A percentile compares a stretch with the other conserved stretches of the same genome.
phyloP scores from a whole-genome alignment of 805 yeast species.

The Candida pseudofarinosa region DNA sequence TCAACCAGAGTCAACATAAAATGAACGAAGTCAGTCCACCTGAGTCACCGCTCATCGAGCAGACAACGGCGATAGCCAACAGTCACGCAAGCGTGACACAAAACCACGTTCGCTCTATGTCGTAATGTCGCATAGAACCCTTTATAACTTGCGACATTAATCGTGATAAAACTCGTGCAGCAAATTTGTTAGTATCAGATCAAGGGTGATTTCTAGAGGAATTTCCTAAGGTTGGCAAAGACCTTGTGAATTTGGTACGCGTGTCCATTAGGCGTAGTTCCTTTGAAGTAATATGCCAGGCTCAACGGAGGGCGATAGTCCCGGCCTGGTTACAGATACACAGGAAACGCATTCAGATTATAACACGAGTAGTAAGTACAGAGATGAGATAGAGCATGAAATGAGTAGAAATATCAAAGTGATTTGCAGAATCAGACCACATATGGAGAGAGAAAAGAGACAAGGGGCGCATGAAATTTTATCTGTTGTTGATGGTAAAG shows the following conservation, averaged over 20 bases:
- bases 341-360: background rate
- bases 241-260: too few relatives aligned
- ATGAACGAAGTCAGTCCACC: background rate
- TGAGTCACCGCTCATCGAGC: background rate
- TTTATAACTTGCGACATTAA: background rate
- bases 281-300: too few relatives aligned
- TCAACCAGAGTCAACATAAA: background rate
- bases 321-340: background rate
- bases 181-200: background rate
- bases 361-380: background rate
- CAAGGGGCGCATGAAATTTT: conserved; percentile 13
- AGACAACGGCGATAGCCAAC: too few relatives aligned
- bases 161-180: background rate
- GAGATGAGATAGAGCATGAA: background rate
- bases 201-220: background rate
- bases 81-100: too few relatives aligned
- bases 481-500: conserved; percentile 19
- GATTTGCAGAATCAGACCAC: conserved; percentile 69
- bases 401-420: conserved; percentile 50
- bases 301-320: background rate
- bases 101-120: too few relatives aligned
- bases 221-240: background rate
- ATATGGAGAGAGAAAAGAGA: conserved; percentile 28
- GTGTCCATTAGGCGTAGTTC: too few relatives aligned
- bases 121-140: too few relatives aligned